Evolutionary conservation across 495 filamentous ascomycete genomes (phyloP).

Genomic region (Daldinia bambusicola): DNA sequence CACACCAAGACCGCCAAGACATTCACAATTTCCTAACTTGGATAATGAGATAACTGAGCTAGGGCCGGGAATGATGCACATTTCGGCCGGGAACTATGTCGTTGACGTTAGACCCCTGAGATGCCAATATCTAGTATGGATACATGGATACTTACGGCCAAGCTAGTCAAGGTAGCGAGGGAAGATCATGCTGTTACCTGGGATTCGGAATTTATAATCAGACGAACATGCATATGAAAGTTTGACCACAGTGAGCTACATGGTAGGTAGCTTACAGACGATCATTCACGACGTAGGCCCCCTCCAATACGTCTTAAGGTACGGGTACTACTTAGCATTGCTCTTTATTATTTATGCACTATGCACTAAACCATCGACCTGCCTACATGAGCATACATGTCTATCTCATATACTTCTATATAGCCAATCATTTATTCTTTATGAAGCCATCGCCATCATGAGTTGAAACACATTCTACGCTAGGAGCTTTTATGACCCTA

Average conservation of each 20-base stretch:
- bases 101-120: conserved; percentile 30
- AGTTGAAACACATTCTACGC: conserved; percentile 6
- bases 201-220: conserved; percentile 45
- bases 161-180: conserved; percentile 22
- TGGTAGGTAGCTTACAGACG: conserved; percentile 22
- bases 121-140: conserved; percentile 14
- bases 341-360: conserved; percentile 26
- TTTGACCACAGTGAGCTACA: conserved; percentile 18
- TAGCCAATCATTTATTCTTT: not conserved
- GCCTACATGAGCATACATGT: not conserved
- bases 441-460: conserved; percentile 4
- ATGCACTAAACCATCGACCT: conserved; percentile 11
- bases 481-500: conserved; percentile 10
- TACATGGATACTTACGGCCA: not conserved
- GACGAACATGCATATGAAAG: conserved; percentile 42
- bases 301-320: conserved; percentile 12
- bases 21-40: conserved; percentile 28
- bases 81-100: conserved; percentile 28
- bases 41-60: conserved; percentile 28
- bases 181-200: conserved; percentile 44
- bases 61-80: conserved; percentile 32
- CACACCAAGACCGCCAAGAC: conserved; percentile 35
- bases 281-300: conserved; percentile 29
- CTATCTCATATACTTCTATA: conserved; percentile 7
- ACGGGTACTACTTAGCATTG: conserved; percentile 7